A percentile compares a stretch with the other conserved stretches of the same genome.
Conservation (phyloP, 495 filamentous ascomycete species). For the Xylaria sp. region DNA sequence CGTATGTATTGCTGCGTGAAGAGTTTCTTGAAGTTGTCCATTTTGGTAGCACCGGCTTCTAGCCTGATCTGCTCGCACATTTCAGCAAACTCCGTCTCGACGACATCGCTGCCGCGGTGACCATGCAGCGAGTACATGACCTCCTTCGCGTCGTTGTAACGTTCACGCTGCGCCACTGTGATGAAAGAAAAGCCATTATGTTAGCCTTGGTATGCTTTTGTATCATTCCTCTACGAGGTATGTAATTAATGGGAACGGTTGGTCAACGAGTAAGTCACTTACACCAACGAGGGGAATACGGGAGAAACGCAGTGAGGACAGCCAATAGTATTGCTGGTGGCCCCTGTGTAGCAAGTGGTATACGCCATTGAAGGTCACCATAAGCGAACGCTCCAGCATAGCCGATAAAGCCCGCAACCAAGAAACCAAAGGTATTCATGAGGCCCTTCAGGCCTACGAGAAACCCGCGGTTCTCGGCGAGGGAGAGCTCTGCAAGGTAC, state of each 20-base stretch:
- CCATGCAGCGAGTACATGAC: conserved; percentile 27
- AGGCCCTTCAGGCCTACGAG: conserved; percentile 34
- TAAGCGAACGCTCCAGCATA: conserved; percentile 32
- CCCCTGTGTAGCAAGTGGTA: conserved; percentile 36
- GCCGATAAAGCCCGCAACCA: conserved; percentile 47
- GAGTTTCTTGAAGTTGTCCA: conserved; percentile 13
- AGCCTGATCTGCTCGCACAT: conserved; percentile 25
- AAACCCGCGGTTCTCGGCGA: conserved; percentile 27
- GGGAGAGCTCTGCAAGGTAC: conserved; percentile 33
- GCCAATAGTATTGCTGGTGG: conserved; percentile 28
- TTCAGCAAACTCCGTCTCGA: conserved; percentile 25
- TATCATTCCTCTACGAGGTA: background rate
- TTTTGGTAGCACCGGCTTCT: conserved; percentile 23
- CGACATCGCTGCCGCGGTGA: conserved; percentile 20
- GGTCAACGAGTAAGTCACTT: conserved; percentile 9
- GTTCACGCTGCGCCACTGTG: conserved; percentile 8
- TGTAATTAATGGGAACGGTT: background rate
- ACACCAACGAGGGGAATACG: conserved; percentile 33
- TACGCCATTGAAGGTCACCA: conserved; percentile 33
- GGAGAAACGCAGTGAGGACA: conserved; percentile 26
- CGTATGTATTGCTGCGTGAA: conserved; percentile 26
- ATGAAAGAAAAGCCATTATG: background rate
- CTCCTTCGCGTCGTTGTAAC: conserved; percentile 11
- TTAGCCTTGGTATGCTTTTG: background rate
- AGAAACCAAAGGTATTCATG: conserved; percentile 60